Percentiles rank a stretch among this genome's conserved stretches.
Conservation (phyloP, 768 basidiomycete species). For the Kwoniella botswanensis region DNA sequence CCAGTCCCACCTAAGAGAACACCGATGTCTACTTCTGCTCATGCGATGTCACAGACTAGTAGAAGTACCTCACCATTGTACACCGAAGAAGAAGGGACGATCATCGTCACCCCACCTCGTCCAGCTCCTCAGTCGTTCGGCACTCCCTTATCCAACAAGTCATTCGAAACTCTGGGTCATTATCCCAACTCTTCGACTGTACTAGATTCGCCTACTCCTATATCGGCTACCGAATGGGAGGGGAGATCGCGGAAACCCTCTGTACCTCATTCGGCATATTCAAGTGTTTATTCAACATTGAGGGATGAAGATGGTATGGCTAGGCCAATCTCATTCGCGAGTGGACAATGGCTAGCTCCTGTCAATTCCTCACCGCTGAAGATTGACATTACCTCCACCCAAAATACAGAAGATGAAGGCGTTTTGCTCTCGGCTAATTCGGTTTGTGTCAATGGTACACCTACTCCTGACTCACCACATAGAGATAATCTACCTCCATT, state of each 20-base stretch:
- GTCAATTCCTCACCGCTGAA: neutral
- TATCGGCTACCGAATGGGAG: neutral
- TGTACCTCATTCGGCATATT: slow-evolving; percentile 28
- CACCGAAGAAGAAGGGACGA: slow-evolving; percentile 9
- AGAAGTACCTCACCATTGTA: slow-evolving; percentile 13
- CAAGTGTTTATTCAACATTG: slow-evolving; percentile 15
- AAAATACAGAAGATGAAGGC: neutral
- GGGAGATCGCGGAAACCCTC: slow-evolving; percentile 22
- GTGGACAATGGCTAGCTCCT: slow-evolving; percentile 5
- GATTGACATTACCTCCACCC: neutral
- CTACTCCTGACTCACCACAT: slow-evolving; percentile 8
- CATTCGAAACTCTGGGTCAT: slow-evolving; percentile 29
- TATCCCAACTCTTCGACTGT: slow-evolving; percentile 13
- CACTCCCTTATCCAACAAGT: slow-evolving; percentile 19
- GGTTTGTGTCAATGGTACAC: neutral
- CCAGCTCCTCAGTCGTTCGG: neutral
- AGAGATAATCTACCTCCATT: slow-evolving; percentile 18
- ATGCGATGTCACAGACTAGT: slow-evolving; percentile 1
- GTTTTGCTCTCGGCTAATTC: neutral
- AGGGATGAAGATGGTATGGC: slow-evolving; percentile 6
- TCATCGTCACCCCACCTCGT: slow-evolving; percentile 23
- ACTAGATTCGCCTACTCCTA: slow-evolving; percentile 6
- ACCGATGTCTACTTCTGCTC: neutral
- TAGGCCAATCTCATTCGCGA: slow-evolving; percentile 7
- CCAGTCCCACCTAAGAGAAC: slow-evolving; percentile 37